These are phyloP conservation scores for Coemansia sp. DNA, from an alignment of 192 early-diverging fungal species.

Conservation along the genomic window DNA sequence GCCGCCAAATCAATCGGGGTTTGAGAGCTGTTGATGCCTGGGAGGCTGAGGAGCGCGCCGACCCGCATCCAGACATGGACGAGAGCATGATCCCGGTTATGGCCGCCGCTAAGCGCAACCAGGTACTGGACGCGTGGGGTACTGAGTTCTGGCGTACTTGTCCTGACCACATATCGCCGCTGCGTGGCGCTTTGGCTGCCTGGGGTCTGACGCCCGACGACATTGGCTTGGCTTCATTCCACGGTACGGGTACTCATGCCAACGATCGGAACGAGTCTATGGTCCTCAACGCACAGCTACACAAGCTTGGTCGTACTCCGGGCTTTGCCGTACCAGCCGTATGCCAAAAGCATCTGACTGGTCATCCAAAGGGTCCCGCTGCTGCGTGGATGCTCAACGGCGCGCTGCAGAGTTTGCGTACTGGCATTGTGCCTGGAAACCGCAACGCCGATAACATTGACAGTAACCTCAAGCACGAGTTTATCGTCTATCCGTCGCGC, in stretches of 20 bases:
- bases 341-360: slow-evolving; percentile 93
- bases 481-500: slow-evolving; percentile 78
- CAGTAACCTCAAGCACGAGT: slow-evolving; percentile 69
- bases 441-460: slow-evolving; percentile 65
- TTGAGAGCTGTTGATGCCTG: slow-evolving; percentile 17
- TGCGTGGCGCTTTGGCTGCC: slow-evolving; percentile 83
- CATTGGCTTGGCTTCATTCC: slow-evolving; percentile 92
- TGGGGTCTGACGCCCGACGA: slow-evolving; percentile 91
- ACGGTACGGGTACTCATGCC: slow-evolving; percentile 90
- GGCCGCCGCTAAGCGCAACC: slow-evolving; percentile 62
- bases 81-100: slow-evolving; percentile 55
- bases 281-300: slow-evolving; percentile 82
- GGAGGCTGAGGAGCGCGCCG: slow-evolving; percentile 16
- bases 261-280: slow-evolving; percentile 95
- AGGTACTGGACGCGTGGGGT: slow-evolving; percentile 76
- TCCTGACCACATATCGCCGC: slow-evolving; percentile 64
- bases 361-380: slow-evolving; percentile 94
- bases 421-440: slow-evolving; percentile 90
- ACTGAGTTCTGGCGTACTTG: slow-evolving; percentile 78
- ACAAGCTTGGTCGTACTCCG: slow-evolving; percentile 79
- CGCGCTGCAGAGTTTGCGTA: slow-evolving; percentile 79
- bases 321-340: slow-evolving; percentile 79
- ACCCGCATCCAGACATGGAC: neutral
- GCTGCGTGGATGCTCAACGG: slow-evolving; percentile 98
- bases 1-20: slow-evolving; percentile 63